Evolutionary conservation across 2,329 filamentous ascomycete genomes (phyloP).

Genomic region (Lojkania enalia): DNA sequence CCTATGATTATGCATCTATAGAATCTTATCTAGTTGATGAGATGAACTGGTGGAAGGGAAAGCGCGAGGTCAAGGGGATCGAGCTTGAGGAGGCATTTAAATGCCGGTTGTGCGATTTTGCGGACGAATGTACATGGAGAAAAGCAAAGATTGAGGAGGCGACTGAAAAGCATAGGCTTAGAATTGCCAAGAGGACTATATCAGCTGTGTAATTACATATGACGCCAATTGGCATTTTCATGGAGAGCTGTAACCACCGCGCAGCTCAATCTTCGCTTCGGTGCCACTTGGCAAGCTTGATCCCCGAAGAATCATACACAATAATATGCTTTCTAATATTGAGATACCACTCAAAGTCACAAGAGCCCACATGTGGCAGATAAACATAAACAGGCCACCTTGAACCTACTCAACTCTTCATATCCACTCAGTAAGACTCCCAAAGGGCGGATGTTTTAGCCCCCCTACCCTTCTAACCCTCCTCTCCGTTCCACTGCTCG

Average conservation of each 20-base stretch:
- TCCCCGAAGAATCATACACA: no score
- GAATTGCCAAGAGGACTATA: constrained; percentile 25
- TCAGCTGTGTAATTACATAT: constrained; percentile 24
- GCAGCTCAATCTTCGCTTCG: no score
- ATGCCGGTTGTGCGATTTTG: constrained; percentile 83
- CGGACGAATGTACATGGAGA: constrained; percentile 77
- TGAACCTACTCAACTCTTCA: constrained; percentile 1
- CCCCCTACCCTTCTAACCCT: constrained; percentile 6
- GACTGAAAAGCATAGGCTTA: constrained; percentile 41
- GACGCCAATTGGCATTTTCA: no score
- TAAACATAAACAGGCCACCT: no score
- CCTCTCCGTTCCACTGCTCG: constrained; percentile 18
- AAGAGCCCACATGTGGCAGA: no score
- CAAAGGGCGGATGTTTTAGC: constrained; percentile 7
- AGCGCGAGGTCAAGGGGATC: constrained; percentile 73
- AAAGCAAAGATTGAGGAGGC: constrained; percentile 67
- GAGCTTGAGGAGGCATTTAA: constrained; percentile 85
- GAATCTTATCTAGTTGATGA: constrained; percentile 68
- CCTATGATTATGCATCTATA: constrained; percentile 67
- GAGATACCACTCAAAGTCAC: no score
- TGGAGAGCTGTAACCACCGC: no score
- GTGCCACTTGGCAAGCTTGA: no score
- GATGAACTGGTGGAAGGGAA: constrained; percentile 87
- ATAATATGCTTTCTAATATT: no score
- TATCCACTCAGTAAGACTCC: background rate